Percentiles rank a stretch among this genome's conserved stretches.
These are phyloP conservation scores for Trichoderma sp. DNA, from an alignment of 2,329 filamentous ascomycete genomes.

Conservation along the genomic window DNA sequence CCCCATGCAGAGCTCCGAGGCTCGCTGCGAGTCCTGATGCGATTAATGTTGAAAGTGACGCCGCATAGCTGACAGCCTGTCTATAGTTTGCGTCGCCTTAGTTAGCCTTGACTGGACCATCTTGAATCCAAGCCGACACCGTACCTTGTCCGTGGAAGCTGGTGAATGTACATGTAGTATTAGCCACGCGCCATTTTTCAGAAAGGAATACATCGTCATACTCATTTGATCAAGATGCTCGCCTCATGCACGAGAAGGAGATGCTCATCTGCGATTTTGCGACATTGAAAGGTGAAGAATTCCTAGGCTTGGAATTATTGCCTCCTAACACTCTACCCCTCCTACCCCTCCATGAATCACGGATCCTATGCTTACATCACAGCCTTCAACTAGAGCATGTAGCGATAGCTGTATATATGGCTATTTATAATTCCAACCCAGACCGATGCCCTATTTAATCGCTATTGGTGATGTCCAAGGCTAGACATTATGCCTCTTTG, in stretches of 20 bases:
- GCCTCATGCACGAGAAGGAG: neutral
- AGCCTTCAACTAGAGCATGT: neutral
- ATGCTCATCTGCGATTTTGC: neutral
- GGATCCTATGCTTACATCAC: neutral
- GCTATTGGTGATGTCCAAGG: neutral
- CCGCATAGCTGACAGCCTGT: constrained; percentile 28
- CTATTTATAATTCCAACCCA: neutral
- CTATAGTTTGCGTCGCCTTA: neutral
- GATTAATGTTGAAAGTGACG: constrained; percentile 31
- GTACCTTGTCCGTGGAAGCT: constrained; percentile 7
- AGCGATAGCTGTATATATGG: neutral
- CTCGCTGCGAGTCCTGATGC: constrained; percentile 25
- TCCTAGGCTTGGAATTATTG: neutral
- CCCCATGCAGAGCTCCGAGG: constrained; percentile 23
- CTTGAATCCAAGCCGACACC: neutral
- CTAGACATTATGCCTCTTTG: neutral
- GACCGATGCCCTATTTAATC: neutral
- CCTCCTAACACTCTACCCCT: neutral
- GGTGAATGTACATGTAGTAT: neutral
- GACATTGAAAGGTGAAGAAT: neutral
- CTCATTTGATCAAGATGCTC: neutral
- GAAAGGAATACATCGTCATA: neutral
- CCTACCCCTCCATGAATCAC: neutral
- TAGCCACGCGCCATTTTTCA: neutral
- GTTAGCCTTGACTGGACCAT: neutral